Base-by-base conservation (phyloP, 78 protist species). In the Cavenderia fasciculata region DNA sequence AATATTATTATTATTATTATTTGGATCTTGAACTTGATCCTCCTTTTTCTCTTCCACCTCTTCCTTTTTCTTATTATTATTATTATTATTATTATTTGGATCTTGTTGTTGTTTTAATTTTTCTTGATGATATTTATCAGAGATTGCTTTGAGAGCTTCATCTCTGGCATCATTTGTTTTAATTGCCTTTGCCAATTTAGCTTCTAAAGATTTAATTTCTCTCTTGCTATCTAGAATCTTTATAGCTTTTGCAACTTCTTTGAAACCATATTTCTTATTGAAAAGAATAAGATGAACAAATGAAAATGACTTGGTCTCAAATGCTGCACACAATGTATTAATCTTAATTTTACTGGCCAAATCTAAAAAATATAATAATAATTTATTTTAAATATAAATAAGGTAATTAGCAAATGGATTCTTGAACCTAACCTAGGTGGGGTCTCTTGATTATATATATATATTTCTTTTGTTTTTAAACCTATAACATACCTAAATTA, bases 221-320 rank as follows among this genome's bases (percentile, higher is more conserved):
- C 92, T 71, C 14, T 21, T 4, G 12, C 85, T 72, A 46, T 86
- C 92, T n/a, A 86, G 25, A 27, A 86, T 49, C 52, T 86, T 70
- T 3, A 86, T 62, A 1, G 54, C 84, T 41, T 86, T 86, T 18
- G 76, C n/a, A 5, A 86, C 66, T 41, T 86, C 92, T 59, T 73
- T 74, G 73, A 86, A 74, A 11, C 85, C 70, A 59, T 82, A 82
- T 18, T 57, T 82, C 61, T 68, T 68, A 38, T 82, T 65, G 49
- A 68, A 68, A 11, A 82, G 29, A 36, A 82, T 68, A 1, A 63
- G 44, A 5, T 61, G 56, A 12, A 78, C 90, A 82, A 82, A 82
- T 25, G 34, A 25, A 68, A 33, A 69, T 25, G n/a, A 19, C 29
- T 82, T 82, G 33, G 52, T 33, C 23, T 68, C 59, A n/a, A 82